phyloP scores from a whole-genome alignment of 2,329 filamentous ascomycete genomes.

The Dactylellina sp. region DNA sequence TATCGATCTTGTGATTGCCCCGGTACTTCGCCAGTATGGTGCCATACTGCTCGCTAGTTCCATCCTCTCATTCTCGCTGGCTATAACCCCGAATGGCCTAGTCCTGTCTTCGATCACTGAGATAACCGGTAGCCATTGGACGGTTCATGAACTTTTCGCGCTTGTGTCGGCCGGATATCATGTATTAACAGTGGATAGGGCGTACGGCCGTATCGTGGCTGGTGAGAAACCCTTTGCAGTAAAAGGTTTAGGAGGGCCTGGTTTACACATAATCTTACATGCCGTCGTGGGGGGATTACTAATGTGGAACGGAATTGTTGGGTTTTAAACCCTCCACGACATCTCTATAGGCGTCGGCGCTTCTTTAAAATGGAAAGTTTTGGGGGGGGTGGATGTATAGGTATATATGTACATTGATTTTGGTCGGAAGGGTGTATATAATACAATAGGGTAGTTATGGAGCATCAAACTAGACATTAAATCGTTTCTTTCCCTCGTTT shows the following conservation, averaged over 20 bases:
- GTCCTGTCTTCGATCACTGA: background rate
- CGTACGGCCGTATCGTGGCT: conserved; percentile 15
- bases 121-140: conserved; percentile 7
- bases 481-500: background rate
- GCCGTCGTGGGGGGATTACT: conserved; percentile 20
- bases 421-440: background rate
- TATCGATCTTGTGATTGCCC: background rate
- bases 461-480: conserved; percentile 13
- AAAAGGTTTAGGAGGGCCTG: conserved; percentile 36
- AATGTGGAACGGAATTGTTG: conserved; percentile 8
- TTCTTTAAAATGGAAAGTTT: background rate
- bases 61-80: conserved; percentile 28
- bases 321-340: background rate
- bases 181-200: conserved; percentile 29
- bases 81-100: conserved; percentile 23
- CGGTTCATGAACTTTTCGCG: conserved; percentile 21
- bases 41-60: conserved; percentile 35
- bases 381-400: background rate
- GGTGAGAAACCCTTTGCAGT: conserved; percentile 7
- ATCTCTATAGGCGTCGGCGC: background rate
- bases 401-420: conserved; percentile 1
- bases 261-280: conserved; percentile 27
- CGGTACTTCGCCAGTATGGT: conserved; percentile 45
- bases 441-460: conserved; percentile 10
- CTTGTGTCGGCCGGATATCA: conserved; percentile 27